These are phyloP conservation scores for Paramecium octaurelia DNA, from an alignment of 73 alveolate species.

Conservation along the genomic window DNA sequence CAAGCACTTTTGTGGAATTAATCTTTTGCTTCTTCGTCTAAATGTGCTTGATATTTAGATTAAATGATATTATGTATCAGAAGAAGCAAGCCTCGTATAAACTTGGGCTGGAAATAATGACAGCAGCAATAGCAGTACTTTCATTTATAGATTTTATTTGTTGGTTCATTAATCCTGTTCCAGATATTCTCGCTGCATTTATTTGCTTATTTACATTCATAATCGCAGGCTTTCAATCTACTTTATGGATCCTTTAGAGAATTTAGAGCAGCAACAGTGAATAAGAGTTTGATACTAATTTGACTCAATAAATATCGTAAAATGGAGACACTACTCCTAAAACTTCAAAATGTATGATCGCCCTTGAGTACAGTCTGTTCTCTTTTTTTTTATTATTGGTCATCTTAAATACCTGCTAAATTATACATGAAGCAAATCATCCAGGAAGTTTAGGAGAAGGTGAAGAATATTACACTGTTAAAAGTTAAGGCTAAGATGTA, in stretches of 20 bases:
- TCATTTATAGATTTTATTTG: neutral
- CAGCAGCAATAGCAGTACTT: neutral
- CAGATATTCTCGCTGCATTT: neutral
- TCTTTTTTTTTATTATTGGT: neutral
- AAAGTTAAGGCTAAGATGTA: constrained; percentile 3
- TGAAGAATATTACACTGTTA: constrained; percentile 3
- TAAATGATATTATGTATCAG: neutral
- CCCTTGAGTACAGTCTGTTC: neutral
- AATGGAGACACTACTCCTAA: neutral
- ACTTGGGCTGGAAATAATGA: neutral
- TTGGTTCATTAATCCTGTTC: constrained; percentile 15
- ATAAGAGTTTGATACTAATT: neutral
- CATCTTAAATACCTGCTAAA: neutral
- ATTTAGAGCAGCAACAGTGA: neutral
- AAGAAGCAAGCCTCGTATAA: neutral
- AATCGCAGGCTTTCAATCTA: neutral
- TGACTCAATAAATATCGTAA: neutral
- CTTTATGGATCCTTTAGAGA: neutral
- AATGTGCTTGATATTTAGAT: neutral
- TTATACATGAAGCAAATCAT: neutral
- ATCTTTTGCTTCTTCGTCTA: neutral
- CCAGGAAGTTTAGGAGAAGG: constrained; percentile 21
- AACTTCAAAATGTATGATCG: neutral
- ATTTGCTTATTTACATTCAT: neutral
- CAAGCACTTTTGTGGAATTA: neutral